Evolutionary conservation across 805 yeast genomes (phyloP).

Genomic region (Isabelozyma heimii): DNA sequence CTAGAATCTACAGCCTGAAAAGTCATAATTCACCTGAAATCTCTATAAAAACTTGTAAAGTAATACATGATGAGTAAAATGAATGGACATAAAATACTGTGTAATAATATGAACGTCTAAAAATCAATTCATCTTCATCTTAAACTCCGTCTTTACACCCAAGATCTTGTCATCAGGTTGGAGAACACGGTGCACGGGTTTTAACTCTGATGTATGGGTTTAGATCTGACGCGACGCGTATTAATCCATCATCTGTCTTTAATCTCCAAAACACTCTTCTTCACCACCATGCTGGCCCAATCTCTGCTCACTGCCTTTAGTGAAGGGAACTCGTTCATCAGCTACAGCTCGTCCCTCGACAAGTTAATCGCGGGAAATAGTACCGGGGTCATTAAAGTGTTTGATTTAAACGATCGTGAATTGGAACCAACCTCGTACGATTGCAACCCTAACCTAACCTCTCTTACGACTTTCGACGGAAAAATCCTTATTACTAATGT

Average conservation of each 20-base stretch:
- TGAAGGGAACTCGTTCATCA: constrained; percentile 39
- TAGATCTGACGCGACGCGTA: neutral
- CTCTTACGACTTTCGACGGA: constrained; percentile 22
- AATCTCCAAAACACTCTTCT: neutral
- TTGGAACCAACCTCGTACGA: constrained; percentile 63
- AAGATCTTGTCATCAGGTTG: constrained; percentile 7
- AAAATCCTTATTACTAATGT: constrained; percentile 34
- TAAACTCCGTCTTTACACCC: neutral
- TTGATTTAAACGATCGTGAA: constrained; percentile 46
- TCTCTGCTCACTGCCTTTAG: constrained; percentile 35
- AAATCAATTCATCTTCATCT: constrained; percentile 21
- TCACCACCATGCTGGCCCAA: constrained; percentile 1
- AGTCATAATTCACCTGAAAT: neutral
- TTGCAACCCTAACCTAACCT: constrained; percentile 44
- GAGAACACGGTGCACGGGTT: constrained; percentile 8
- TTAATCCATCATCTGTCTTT: neutral
- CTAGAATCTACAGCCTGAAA: neutral
- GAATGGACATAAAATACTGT: neutral
- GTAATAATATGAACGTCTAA: constrained; percentile 22
- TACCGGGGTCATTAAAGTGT: constrained; percentile 52
- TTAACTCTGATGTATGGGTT: neutral
- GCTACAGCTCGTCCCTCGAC: constrained; percentile 18
- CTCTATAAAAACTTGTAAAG: neutral
- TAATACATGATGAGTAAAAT: neutral
- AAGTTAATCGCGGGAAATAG: constrained; percentile 52